These are phyloP conservation scores for bread wheat (Triticum aestivum) DNA, from an alignment of 176 grass and related monocot genomes.

Conservation along the genomic window DNA sequence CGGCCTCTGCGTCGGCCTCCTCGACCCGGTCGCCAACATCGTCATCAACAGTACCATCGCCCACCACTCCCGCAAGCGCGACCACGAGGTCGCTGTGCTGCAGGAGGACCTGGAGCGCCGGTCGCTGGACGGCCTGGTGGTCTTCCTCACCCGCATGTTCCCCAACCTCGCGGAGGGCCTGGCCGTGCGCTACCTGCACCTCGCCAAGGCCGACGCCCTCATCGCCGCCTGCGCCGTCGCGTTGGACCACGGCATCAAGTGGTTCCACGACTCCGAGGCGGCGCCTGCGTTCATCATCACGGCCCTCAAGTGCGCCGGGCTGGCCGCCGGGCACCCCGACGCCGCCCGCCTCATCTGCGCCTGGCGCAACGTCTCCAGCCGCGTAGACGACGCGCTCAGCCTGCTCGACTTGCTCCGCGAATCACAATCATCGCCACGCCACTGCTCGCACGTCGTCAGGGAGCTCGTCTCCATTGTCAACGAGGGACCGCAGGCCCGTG, in stretches of 20 bases:
- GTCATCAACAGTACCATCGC: no score
- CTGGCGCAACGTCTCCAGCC: not conserved
- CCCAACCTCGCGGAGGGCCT: not conserved
- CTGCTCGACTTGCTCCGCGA: not conserved
- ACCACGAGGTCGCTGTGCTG: no score
- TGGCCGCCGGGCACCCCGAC: not conserved
- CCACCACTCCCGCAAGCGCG: no score
- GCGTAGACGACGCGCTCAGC: not conserved
- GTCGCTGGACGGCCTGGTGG: slow-evolving; percentile 4
- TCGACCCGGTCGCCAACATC: no score
- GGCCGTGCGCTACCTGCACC: not conserved
- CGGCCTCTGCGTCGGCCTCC: no score
- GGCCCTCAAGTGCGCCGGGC: not conserved
- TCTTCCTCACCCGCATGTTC: slow-evolving; percentile 29
- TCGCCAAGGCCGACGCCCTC: slow-evolving; percentile 8
- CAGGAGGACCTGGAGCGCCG: not conserved
- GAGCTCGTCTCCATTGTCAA: no score
- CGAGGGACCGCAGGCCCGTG: not conserved
- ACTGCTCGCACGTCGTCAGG: not conserved
- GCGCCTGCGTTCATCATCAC: not conserved
- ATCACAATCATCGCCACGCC: no score
- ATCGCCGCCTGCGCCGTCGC: not conserved
- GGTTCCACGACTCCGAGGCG: not conserved
- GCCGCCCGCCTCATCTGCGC: not conserved
- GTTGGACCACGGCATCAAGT: not conserved